Evolutionary conservation across 768 basidiomycete genomes (phyloP).

Genomic region (Termitomyces titanicus): DNA sequence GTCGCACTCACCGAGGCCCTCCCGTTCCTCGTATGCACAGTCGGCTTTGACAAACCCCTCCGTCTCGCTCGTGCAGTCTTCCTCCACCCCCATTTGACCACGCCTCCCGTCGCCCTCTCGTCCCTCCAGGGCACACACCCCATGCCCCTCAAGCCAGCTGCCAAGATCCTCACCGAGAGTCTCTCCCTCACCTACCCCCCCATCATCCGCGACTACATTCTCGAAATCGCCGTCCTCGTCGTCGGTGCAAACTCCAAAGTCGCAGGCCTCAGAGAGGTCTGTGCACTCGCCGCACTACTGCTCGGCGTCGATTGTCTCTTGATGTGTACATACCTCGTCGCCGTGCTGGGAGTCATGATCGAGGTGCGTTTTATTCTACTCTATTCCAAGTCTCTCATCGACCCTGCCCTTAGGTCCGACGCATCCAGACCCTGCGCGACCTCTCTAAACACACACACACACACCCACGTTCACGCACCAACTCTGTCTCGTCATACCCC

Average conservation of each 20-base stretch:
- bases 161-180: slow-evolving; percentile 81
- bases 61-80: slow-evolving; percentile 89
- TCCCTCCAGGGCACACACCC: slow-evolving; percentile 26
- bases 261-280: slow-evolving; percentile 89
- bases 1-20: slow-evolving; percentile 92
- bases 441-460: slow-evolving; percentile 17
- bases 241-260: slow-evolving; percentile 87
- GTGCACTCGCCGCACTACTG: slow-evolving; percentile 88
- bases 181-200: slow-evolving; percentile 73
- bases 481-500: slow-evolving; percentile 27
- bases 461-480: slow-evolving; percentile 32
- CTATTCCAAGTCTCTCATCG: neutral
- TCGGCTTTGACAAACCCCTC: slow-evolving; percentile 97
- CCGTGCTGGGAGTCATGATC: slow-evolving; percentile 91
- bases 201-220: slow-evolving; percentile 88
- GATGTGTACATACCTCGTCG: slow-evolving; percentile 86
- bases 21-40: slow-evolving; percentile 95
- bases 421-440: slow-evolving; percentile 61
- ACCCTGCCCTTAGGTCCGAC: slow-evolving; percentile 49
- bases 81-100: slow-evolving; percentile 65
- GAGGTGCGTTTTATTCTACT: slow-evolving; percentile 54
- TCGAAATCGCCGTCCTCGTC: slow-evolving; percentile 87
- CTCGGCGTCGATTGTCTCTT: slow-evolving; percentile 84
- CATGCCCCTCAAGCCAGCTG: slow-evolving; percentile 61
- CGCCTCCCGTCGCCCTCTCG: slow-evolving; percentile 27